Evolutionary conservation across 352 stramenopile genomes (phyloP), one percentile per base, ranked within the genome.

Genomic region (Thalassiosira mediterranea): DNA sequence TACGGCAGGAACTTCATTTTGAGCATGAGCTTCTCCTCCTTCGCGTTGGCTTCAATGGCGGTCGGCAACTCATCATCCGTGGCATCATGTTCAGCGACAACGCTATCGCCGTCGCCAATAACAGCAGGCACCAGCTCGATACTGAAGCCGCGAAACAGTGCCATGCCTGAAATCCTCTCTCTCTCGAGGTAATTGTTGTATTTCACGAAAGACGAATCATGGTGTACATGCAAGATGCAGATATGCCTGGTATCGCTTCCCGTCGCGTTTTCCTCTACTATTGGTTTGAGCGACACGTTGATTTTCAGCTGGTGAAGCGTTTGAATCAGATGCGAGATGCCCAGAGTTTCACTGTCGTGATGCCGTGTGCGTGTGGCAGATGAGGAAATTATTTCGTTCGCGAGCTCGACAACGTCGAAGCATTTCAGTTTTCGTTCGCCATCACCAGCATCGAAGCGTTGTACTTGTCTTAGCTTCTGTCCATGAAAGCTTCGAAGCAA

Each of bases 1-100:
- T 93, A 93, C 8, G 87, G 87, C n/a, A 93, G 48, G 8, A 91
- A 83, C 51, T 93, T 93, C 87, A 93, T 91, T 75, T 93, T 93
- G 1, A 93, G 60, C 84, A 93, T 93, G 11, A 93, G 72, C 11
- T 74, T 66, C 56, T 76, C 65, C 48, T 74, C 54, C 5, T 40
- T 40, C 42, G 11, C 21, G 46, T 51, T 53, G 17, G 13, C 17
- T 59, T 66, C 56, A 29, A 23, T 28, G 0, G 29, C 26, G 60
- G 37, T 4, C 21, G 28, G 13, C 21, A 2, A 19, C 46, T 8
- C 29, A 19, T 25, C 40, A 15, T 29, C 23, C 32, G 29, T 28
- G 15, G 42, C 37, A n/a, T 64, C 46, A 53, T 63, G 15, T 28
- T 34, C 13, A 31, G 54, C 19, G 1, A 47, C 4, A 32, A 61